Percentiles rank a stretch among this genome's conserved stretches.
phyloP scores from a whole-genome alignment of 1,284 basidiomycete species.

The Macrocystidia cucumis region DNA sequence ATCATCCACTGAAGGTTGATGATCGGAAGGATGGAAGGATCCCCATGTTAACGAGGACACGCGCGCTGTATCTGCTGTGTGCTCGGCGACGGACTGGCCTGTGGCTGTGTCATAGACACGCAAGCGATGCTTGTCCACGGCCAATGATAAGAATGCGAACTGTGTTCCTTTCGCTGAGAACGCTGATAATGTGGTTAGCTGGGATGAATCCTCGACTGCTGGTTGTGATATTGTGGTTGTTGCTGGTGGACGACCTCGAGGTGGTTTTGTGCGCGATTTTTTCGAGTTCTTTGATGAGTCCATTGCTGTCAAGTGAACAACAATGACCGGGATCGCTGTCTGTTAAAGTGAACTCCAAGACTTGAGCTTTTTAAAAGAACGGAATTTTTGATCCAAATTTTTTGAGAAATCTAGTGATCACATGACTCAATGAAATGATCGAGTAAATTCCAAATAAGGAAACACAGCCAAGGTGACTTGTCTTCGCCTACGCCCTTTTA shows the following conservation, averaged over 20 bases:
- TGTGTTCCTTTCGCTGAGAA: slow-evolving; percentile 55
- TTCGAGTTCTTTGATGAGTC: slow-evolving; percentile 30
- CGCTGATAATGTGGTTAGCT: slow-evolving; percentile 40
- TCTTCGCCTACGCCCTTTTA: background rate
- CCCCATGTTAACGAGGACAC: slow-evolving; percentile 51
- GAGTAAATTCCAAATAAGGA: too few species aligned
- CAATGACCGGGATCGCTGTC: too few species aligned
- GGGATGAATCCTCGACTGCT: slow-evolving; percentile 39
- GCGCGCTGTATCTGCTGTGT: slow-evolving; percentile 47
- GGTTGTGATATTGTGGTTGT: slow-evolving; percentile 57
- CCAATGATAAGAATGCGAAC: slow-evolving; percentile 61
- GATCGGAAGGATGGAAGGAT: slow-evolving; percentile 24
- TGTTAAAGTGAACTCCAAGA: too few species aligned
- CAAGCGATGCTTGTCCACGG: slow-evolving; percentile 69
- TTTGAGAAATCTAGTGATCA: background rate
- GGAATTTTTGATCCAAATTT: too few species aligned
- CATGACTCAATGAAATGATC: too few species aligned
- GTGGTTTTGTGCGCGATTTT: slow-evolving; percentile 45
- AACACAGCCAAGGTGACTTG: too few species aligned
- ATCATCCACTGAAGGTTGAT: slow-evolving; percentile 15
- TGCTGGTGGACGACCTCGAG: slow-evolving; percentile 41
- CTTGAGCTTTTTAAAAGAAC: too few species aligned
- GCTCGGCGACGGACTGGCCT: slow-evolving; percentile 48
- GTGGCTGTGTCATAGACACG: slow-evolving; percentile 57
- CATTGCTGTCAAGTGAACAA: too few species aligned